A percentile compares a stretch with the other conserved stretches of the same genome.
Evolutionary conservation across 495 filamentous ascomycete genomes (phyloP).

Genomic region (Penicillium paxilli): DNA sequence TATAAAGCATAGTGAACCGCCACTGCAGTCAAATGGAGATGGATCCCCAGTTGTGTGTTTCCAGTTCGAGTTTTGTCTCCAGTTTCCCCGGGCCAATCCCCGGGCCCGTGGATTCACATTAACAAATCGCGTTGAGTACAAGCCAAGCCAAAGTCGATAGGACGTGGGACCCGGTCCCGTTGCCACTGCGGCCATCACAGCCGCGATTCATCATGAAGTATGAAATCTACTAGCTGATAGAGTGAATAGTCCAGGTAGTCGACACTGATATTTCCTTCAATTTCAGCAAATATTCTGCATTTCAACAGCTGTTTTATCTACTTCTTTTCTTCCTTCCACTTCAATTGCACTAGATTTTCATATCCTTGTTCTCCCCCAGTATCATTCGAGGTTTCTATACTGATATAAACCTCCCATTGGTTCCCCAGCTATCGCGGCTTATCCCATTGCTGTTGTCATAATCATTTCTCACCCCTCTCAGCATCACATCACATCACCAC

Average conservation of each 20-base stretch:
- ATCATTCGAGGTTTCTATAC: not conserved
- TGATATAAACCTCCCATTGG: not conserved
- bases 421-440: constrained; percentile 6
- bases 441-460: constrained; percentile 27
- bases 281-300: too few relatives aligned
- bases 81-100: not conserved
- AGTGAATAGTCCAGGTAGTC: not conserved
- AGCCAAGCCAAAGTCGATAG: constrained; percentile 1
- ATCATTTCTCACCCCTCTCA: constrained; percentile 2
- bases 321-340: not conserved
- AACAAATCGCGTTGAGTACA: constrained; percentile 3
- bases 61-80: not conserved
- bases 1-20: not conserved
- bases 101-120: not conserved
- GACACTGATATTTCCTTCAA: too few relatives aligned
- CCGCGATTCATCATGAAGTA: not conserved
- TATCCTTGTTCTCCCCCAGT: not conserved
- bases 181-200: not conserved
- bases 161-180: not conserved
- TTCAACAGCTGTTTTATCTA: too few relatives aligned
- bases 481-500: not conserved
- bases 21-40: not conserved
- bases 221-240: not conserved
- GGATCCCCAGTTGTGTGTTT: not conserved
- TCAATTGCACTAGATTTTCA: not conserved